These are phyloP conservation scores for Arthrobotrys sphaeroides DNA, from an alignment of 2,329 filamentous ascomycete genomes.

Conservation along the genomic window DNA sequence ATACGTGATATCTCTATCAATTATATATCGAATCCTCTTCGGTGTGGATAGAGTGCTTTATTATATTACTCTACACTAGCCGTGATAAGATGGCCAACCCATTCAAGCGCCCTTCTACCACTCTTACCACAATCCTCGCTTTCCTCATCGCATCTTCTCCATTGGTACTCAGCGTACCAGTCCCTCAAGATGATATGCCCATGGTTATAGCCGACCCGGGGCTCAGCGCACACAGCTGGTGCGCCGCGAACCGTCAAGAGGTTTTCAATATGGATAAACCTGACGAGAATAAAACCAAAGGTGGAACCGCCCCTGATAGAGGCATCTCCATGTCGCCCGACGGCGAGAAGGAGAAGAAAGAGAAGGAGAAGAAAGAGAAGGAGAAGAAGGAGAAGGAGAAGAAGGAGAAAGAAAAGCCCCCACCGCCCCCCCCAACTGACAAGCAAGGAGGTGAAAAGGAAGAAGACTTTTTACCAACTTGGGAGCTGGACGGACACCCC, in stretches of 20 bases:
- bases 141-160: background rate
- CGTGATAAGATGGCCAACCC: background rate
- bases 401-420: too few relatives aligned
- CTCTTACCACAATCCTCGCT: background rate
- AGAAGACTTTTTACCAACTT: too few relatives aligned
- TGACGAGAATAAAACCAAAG: background rate
- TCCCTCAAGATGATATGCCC: slow-evolving; percentile 1
- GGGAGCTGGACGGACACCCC: too few relatives aligned
- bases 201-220: slow-evolving; percentile 2
- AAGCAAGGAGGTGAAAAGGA: too few relatives aligned
- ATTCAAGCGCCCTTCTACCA: background rate
- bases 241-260: background rate
- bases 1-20: too few relatives aligned
- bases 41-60: too few relatives aligned
- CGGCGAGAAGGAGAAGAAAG: background rate
- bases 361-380: too few relatives aligned
- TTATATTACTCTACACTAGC: too few relatives aligned
- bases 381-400: too few relatives aligned
- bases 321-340: background rate
- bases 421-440: too few relatives aligned
- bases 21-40: too few relatives aligned
- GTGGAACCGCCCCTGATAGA: background rate
- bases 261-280: background rate
- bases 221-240: slow-evolving; percentile 25
- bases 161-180: background rate